A percentile compares a stretch with the other conserved stretches of the same genome.
These are phyloP conservation scores for Malus orientalis DNA, from an alignment of 306 rosid genomes.

Conservation along the genomic window DNA sequence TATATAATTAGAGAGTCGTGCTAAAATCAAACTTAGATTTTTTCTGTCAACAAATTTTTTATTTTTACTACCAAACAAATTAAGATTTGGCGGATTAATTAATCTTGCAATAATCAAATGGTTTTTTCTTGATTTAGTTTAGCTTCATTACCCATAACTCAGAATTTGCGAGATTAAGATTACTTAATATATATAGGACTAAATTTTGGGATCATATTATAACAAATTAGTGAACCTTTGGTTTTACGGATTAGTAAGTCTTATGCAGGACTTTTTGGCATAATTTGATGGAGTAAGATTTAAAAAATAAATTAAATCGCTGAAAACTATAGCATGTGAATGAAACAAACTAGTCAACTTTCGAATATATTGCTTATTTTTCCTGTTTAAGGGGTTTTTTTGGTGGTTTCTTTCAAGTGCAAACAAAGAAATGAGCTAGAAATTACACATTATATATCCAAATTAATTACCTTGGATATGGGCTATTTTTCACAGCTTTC, in stretches of 20 bases:
- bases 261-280: neutral
- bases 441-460: neutral
- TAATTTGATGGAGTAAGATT: neutral
- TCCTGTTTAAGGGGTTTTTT: neutral
- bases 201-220: neutral
- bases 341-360: neutral
- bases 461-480: conserved; percentile 59
- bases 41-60: no score
- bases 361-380: neutral
- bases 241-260: neutral
- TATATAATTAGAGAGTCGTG: neutral
- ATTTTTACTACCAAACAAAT: no score
- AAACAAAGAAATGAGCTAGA: neutral
- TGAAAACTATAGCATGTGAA: neutral
- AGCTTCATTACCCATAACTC: neutral
- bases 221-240: neutral
- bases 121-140: no score
- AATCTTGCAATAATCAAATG: neutral
- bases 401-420: neutral
- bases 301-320: neutral
- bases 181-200: neutral
- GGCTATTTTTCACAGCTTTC: conserved; percentile 82
- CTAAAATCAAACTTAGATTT: neutral
- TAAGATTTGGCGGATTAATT: no score
- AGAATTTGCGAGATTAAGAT: neutral